Evolutionary conservation across 192 early-diverging fungal genomes (phyloP).

Genomic region (Lunasporangiospora selenospora): DNA sequence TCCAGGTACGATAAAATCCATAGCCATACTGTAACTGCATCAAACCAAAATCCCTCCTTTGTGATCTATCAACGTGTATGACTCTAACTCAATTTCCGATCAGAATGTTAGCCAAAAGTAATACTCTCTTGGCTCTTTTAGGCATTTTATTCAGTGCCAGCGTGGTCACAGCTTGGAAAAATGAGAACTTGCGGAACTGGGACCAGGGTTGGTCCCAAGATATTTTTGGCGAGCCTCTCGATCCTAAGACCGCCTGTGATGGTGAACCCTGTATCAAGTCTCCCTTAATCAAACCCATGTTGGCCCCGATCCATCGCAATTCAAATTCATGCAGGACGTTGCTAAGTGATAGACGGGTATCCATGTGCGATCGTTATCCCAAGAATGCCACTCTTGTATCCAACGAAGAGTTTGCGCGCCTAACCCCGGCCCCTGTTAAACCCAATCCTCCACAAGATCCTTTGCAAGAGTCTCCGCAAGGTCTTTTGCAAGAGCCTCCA

Average conservation of each 20-base stretch:
- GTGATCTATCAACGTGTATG: neutral
- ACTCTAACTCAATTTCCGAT: neutral
- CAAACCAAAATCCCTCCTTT: neutral
- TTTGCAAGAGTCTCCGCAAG: no score
- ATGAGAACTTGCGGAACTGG: constrained; percentile 7
- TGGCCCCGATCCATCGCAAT: constrained; percentile 3
- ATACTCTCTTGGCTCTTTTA: constrained; percentile 4
- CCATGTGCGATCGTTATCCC: no score
- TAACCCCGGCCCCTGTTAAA: no score
- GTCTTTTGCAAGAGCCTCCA: no score
- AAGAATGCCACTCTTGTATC: no score
- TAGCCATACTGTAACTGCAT: neutral
- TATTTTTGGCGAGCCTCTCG: constrained; percentile 10
- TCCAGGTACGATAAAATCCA: neutral
- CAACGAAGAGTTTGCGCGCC: no score
- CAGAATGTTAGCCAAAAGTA: neutral
- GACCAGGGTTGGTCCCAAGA: constrained; percentile 15
- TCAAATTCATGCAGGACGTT: no score
- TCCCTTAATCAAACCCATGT: constrained; percentile 5
- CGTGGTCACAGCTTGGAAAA: constrained; percentile 4
- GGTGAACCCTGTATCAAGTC: constrained; percentile 1
- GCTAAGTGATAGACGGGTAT: no score
- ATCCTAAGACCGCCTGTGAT: neutral
- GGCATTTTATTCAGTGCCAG: neutral
- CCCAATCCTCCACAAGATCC: no score